Conservation (phyloP, 1,284 basidiomycete genomes). For the Paramarasmius palmivorus region DNA sequence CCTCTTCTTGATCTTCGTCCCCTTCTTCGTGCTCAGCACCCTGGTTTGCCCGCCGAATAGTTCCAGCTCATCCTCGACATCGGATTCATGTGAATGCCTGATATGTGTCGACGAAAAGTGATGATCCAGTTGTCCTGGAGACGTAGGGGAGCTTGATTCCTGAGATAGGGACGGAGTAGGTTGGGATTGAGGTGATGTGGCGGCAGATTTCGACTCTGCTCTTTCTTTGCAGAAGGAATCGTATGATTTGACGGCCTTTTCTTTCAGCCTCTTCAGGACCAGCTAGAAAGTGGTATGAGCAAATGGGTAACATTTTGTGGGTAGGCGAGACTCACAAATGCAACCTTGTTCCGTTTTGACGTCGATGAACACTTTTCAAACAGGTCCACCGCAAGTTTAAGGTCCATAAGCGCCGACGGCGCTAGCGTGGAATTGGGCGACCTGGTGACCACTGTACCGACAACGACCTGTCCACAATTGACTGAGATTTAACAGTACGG, state of each 20-base stretch:
- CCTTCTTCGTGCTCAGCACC: conserved; percentile 23
- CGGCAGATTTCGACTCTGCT: neutral
- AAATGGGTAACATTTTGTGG: neutral
- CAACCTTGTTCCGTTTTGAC: conserved; percentile 40
- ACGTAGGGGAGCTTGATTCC: neutral
- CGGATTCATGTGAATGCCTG: conserved; percentile 12
- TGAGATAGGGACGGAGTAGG: no score
- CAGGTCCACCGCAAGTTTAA: conserved; percentile 39
- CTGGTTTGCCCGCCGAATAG: conserved; percentile 54
- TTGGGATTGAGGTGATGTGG: conserved; percentile 6
- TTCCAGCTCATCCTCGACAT: conserved; percentile 49
- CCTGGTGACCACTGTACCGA: conserved; percentile 46
- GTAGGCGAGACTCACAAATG: conserved; percentile 32
- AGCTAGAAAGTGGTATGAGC: conserved; percentile 25
- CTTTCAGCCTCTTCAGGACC: conserved; percentile 39
- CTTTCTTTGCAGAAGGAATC: conserved; percentile 20
- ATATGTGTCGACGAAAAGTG: conserved; percentile 1
- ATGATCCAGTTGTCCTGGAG: conserved; percentile 6
- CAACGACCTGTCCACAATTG: conserved; percentile 42
- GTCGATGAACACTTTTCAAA: conserved; percentile 41
- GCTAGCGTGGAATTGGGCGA: conserved; percentile 44
- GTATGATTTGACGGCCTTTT: conserved; percentile 38
- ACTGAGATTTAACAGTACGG: no score
- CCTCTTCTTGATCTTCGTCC: conserved; percentile 13
- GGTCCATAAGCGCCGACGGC: conserved; percentile 39